phyloP scores from a whole-genome alignment of 2,329 filamentous ascomycete species.

The Spiromastix sp. region DNA sequence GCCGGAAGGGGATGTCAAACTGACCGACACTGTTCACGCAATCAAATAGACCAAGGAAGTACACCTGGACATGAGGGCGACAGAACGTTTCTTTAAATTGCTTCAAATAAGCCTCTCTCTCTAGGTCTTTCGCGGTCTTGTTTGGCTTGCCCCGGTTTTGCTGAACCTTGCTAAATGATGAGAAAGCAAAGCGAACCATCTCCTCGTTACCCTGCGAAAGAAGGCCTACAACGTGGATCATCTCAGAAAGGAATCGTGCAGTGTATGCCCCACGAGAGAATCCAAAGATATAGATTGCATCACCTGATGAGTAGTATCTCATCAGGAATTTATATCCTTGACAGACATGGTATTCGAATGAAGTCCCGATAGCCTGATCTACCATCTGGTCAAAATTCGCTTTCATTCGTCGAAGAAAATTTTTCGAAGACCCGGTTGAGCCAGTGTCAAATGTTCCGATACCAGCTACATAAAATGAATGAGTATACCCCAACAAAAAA shows the following conservation, averaged over 20 bases:
- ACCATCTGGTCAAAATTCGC: conserved; percentile 9
- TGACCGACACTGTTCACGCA: conserved; percentile 41
- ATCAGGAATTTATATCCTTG: conserved; percentile 46
- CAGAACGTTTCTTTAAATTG: conserved; percentile 42
- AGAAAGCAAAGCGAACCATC: conserved; percentile 42
- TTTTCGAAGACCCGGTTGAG: conserved; percentile 6
- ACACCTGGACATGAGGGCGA: conserved; percentile 35
- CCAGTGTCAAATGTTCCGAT: conserved; percentile 13
- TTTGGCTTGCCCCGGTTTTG: conserved; percentile 20
- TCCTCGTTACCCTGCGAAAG: conserved; percentile 44
- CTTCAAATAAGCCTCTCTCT: conserved; percentile 21
- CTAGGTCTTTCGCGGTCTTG: conserved; percentile 11
- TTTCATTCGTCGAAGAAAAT: conserved; percentile 8
- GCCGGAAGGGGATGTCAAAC: conserved; percentile 25
- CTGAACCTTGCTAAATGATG: conserved; percentile 21
- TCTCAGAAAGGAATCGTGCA: conserved; percentile 43
- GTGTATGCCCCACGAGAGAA: conserved; percentile 45
- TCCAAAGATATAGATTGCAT: conserved; percentile 46
- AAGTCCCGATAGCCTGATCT: conserved; percentile 12
- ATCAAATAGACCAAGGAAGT: conserved; percentile 48
- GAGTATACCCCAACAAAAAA: not conserved
- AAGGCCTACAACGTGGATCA: conserved; percentile 40
- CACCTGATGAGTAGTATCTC: conserved; percentile 41
- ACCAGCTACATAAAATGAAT: conserved; percentile 8
- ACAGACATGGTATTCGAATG: conserved; percentile 43